A percentile compares a stretch with the other conserved stretches of the same genome.
phyloP scores from a whole-genome alignment of 2,329 filamentous ascomycete species.

The Apiospora saccharicola region DNA sequence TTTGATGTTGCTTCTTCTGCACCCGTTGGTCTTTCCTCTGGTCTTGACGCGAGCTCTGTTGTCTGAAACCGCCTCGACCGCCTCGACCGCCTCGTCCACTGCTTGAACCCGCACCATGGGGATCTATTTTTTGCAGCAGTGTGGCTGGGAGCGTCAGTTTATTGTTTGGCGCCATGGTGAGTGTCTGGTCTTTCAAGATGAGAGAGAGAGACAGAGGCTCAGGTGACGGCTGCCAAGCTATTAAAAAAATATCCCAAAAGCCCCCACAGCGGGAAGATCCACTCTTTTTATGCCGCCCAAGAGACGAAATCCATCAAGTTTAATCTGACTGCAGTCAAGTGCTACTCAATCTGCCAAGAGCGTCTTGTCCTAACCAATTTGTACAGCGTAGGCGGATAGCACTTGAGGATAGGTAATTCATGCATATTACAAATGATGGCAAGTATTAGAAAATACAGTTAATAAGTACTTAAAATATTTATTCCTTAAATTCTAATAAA shows the following conservation, averaged over 20 bases:
- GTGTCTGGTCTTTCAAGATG: neutral
- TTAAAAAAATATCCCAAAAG: conserved; percentile 16
- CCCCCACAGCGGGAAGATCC: conserved; percentile 32
- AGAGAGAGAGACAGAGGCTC: neutral
- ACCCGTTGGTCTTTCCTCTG: conserved; percentile 41
- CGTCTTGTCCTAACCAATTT: no score
- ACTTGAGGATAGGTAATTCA: no score
- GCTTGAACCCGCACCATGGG: conserved; percentile 28
- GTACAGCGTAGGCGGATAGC: no score
- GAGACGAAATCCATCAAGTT: neutral
- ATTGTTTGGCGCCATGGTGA: conserved; percentile 27
- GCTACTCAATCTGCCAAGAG: neutral
- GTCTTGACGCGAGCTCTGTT: conserved; percentile 41
- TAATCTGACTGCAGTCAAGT: conserved; percentile 5
- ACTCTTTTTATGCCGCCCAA: conserved; percentile 23
- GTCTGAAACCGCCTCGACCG: conserved; percentile 26
- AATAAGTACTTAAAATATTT: no score
- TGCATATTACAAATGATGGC: no score
- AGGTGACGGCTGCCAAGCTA: conserved; percentile 4
- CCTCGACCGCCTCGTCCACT: conserved; percentile 30
- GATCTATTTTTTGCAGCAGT: conserved; percentile 53
- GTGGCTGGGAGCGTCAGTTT: conserved; percentile 51
- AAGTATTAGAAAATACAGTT: no score
- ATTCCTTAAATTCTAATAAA: no score
- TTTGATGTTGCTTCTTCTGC: conserved; percentile 37